phyloP scores from a whole-genome alignment of 805 yeast species.

The Hanseniaspora taiwanica region DNA sequence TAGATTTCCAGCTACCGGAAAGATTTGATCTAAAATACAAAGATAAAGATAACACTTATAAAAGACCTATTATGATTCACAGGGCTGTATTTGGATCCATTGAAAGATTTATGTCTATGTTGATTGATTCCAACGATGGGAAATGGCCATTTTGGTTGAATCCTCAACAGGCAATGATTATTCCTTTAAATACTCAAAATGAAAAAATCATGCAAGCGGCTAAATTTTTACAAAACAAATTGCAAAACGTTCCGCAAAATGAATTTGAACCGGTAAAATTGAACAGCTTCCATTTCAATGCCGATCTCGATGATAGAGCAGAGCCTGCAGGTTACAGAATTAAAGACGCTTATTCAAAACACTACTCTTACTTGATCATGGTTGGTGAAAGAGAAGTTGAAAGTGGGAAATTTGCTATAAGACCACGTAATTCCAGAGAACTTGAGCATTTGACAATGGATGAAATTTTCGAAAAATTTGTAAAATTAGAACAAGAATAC shows the following conservation, averaged over 20 bases:
- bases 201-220: conserved; percentile 33
- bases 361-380: conserved; percentile 69
- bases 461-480: conserved; percentile 41
- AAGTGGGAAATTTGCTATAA: conserved; percentile 44
- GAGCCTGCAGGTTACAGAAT: conserved; percentile 75
- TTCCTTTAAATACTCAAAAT: conserved; percentile 66
- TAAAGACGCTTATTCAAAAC: conserved; percentile 61
- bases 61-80: conserved; percentile 87
- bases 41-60: conserved; percentile 34
- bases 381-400: conserved; percentile 78
- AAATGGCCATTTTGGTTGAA: conserved; percentile 97
- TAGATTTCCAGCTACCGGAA: conserved; percentile 88
- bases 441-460: conserved; percentile 32
- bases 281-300: conserved; percentile 47
- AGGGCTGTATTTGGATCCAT: conserved; percentile 92
- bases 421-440: conserved; percentile 40
- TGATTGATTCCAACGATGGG: conserved; percentile 82
- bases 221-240: conserved; percentile 26
- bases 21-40: conserved; percentile 66
- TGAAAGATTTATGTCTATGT: conserved; percentile 81
- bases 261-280: conserved; percentile 37
- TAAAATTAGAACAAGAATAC: conserved; percentile 36
- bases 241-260: conserved; percentile 25
- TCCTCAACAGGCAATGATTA: conserved; percentile 76
- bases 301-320: conserved; percentile 60